phyloP scores from a whole-genome alignment of 1,139 yeast species.

The Chernovozyma aurita region DNA sequence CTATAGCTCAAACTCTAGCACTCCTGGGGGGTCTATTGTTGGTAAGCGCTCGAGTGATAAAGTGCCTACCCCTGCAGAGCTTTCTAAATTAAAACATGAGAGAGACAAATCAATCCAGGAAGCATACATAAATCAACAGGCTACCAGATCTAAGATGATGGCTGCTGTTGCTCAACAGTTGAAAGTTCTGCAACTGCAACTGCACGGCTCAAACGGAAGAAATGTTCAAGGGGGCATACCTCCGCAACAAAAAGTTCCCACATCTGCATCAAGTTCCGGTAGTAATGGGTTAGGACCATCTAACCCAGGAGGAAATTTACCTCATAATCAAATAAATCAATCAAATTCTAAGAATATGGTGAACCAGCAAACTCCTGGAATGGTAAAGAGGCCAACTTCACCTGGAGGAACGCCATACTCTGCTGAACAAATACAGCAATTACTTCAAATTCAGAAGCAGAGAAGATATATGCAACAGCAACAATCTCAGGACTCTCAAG shows the following conservation, averaged over 20 bases:
- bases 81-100: conserved; percentile 75
- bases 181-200: conserved; percentile 17
- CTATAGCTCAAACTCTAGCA: conserved; percentile 2
- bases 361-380: conserved; percentile 4
- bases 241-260: conserved; percentile 1
- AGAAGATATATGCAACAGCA: conserved; percentile 46
- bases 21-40: conserved; percentile 4
- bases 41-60: conserved; percentile 27
- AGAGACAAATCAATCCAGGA: conserved; percentile 82
- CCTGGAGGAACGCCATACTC: conserved; percentile 54
- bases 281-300: neutral
- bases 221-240: neutral
- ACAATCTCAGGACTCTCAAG: conserved; percentile 14
- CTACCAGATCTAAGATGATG: conserved; percentile 32
- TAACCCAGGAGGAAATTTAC: neutral
- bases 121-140: conserved; percentile 54
- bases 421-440: conserved; percentile 51
- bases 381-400: conserved; percentile 35
- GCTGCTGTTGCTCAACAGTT: conserved; percentile 39
- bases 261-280: neutral
- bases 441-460: conserved; percentile 49
- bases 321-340: neutral
- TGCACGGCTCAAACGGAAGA: conserved; percentile 9
- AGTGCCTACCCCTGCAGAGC: conserved; percentile 76
- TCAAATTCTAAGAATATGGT: neutral